Evolutionary conservation across 1,284 basidiomycete genomes (phyloP).

Genomic region (Sphaerobolus stellatus): DNA sequence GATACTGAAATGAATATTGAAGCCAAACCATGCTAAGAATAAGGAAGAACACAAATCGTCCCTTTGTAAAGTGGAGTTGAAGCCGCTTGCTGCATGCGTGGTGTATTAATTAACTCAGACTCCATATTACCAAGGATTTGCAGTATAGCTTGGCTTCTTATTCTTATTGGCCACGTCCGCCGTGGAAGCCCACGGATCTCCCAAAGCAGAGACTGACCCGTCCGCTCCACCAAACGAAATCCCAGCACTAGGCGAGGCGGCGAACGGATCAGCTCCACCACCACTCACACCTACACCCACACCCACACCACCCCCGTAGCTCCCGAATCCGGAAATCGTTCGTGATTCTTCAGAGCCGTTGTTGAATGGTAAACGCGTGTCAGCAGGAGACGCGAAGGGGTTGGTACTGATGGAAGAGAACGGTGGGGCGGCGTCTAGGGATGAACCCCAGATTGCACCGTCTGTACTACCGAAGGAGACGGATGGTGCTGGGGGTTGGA

Average conservation of each 20-base stretch:
- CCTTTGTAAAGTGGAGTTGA: too few species aligned
- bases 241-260: neutral
- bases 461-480: conserved; percentile 2
- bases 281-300: too few species aligned
- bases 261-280: neutral
- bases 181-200: conserved; percentile 10
- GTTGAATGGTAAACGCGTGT: too few species aligned
- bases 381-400: too few species aligned
- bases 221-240: conserved; percentile 6
- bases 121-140: conserved; percentile 10
- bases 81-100: too few species aligned
- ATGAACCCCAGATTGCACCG: neutral
- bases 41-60: neutral
- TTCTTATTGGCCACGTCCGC: neutral
- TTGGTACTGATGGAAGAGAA: too few species aligned
- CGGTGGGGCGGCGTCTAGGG: neutral
- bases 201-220: neutral
- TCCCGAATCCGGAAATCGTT: too few species aligned
- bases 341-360: too few species aligned
- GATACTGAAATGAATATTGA: neutral
- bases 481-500: neutral
- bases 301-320: too few species aligned
- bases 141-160: conserved; percentile 8
- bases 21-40: neutral
- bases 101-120: too few species aligned